Evolutionary conservation across 2,329 filamentous ascomycete genomes (phyloP), one percentile per base, ranked within the genome.

Genomic region (Falciphora oryzae): DNA sequence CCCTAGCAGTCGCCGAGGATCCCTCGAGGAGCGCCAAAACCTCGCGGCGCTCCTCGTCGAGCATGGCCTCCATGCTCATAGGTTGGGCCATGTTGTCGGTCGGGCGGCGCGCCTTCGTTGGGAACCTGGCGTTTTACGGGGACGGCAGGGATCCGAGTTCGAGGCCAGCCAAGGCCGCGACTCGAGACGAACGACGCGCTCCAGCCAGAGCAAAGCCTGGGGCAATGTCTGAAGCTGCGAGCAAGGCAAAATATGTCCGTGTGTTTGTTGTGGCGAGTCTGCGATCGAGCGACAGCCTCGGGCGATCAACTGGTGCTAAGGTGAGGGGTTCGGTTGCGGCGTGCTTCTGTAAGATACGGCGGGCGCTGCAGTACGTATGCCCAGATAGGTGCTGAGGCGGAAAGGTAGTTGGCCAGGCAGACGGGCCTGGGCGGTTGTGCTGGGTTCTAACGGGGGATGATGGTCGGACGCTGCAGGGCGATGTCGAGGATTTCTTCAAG

Each of bases 11-110:
- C 57, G 64, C 66, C 62, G 59, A 14, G 35, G 38, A 82, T 44
- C 61, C 83, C 74, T 90, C 87, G 57, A 92, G 80, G 67, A 92
- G 79, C 61, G 86, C 87, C 69, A 92, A 80, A 56, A 93, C 87
- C 76, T 92, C 89, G 67, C 83, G 81, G 67, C 89, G 85, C 80
- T 94, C 91, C 79, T 92, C 88, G 73, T 93, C 90, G 68, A 93
- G 81, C 69, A 88, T 85, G 61, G 89, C 85, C 77, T 92, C 90
- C 72, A 93, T 85, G 72, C 89, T 92, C 88, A 92, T 92, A 27
- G 80, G 78, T 62, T 77, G 76, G 61, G 74, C 68, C 75, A 77
- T 77, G 65, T 32, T 70, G 72, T 28, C 53, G 50, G 53, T 27
- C 27, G 61, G 38, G 8, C 22, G 38, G 8, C 22, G 14, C 22